Evolutionary conservation across 306 rosid genomes (phyloP), one percentile per base, ranked within the genome.

Genomic region (Quillaja saponaria): DNA sequence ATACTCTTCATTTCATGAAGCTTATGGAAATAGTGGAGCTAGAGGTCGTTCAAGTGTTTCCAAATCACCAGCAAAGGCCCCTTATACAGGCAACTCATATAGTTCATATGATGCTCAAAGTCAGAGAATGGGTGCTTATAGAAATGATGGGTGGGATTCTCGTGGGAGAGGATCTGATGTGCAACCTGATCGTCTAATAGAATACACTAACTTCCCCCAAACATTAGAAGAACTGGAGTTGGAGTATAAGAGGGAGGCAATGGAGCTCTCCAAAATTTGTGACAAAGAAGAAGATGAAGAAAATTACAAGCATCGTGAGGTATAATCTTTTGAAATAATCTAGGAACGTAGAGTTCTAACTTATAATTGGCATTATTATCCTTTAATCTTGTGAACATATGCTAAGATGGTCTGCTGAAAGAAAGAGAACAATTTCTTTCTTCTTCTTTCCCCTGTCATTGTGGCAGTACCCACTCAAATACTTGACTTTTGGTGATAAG

Each of bases 221-320:
- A 78, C 89, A 49, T 77, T 94, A 71, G 99, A 94, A 72, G 96
- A 89, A 64, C 39, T 89, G 67, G 97, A 89, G 76, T 71, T 87
- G 82, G 95, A 85, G 76, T 85, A 81, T 79, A 85, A 85, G 80
- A 80, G 77, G 40, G 95, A 89, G 75, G 95, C 89, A 16, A 53
- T 50, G 49, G 97, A 86, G 87, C 87, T 94, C 50, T 86, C 59
- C 70, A 85, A 77, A 76, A 76, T 78, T 33, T 84, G 90, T 53
- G 95, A 94, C 78, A 85, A 83, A 66, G 99, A 89, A 80, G 99
- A 87, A 81, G 97, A 89, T 80, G 96, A 89, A 70, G 99, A 94
- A 76, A 89, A 84, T 70, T 78, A 78, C 66, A 87, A 73, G 84
- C 96, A 94, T 76, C 94, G 97, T 37, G 97, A 89, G 99, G 99